phyloP scores from a whole-genome alignment of 768 basidiomycete genomes.

The Boletus reticulatus region DNA sequence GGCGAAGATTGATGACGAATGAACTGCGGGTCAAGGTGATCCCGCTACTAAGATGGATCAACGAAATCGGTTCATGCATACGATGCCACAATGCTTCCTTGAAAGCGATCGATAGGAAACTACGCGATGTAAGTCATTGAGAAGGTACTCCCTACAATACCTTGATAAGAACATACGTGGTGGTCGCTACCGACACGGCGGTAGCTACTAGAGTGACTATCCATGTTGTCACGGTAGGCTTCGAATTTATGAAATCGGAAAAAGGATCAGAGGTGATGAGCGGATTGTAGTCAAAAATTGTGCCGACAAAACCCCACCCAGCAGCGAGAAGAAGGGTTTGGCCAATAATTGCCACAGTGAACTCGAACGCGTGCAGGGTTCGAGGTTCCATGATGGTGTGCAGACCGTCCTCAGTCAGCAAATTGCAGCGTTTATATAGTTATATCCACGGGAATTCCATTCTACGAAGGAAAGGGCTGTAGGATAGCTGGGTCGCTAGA shows the following conservation, averaged over 20 bases:
- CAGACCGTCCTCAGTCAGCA: neutral
- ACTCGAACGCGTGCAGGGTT: neutral
- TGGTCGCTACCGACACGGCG: neutral
- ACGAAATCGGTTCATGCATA: slow-evolving; percentile 8
- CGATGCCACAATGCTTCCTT: slow-evolving; percentile 17
- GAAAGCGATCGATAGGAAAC: slow-evolving; percentile 7
- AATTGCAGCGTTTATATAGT: neutral
- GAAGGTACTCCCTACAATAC: neutral
- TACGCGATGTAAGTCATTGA: neutral
- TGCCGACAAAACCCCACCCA: neutral
- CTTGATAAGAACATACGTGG: neutral
- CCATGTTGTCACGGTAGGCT: neutral
- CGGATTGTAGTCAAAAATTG: neutral
- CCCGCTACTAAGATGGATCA: slow-evolving; percentile 9
- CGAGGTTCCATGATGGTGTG: neutral
- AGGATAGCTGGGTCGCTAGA: no score
- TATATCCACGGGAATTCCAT: neutral
- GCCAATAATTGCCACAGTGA: neutral
- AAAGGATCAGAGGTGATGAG: neutral
- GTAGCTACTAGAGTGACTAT: neutral
- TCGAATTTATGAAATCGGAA: neutral
- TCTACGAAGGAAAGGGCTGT: no score
- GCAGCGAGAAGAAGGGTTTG: slow-evolving; percentile 1
- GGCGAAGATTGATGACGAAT: neutral
- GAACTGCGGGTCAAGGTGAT: slow-evolving; percentile 6